A percentile compares a stretch with the other conserved stretches of the same genome.
phyloP scores from a whole-genome alignment of 768 basidiomycete genomes.

The Termitomyces bulborhizus region DNA sequence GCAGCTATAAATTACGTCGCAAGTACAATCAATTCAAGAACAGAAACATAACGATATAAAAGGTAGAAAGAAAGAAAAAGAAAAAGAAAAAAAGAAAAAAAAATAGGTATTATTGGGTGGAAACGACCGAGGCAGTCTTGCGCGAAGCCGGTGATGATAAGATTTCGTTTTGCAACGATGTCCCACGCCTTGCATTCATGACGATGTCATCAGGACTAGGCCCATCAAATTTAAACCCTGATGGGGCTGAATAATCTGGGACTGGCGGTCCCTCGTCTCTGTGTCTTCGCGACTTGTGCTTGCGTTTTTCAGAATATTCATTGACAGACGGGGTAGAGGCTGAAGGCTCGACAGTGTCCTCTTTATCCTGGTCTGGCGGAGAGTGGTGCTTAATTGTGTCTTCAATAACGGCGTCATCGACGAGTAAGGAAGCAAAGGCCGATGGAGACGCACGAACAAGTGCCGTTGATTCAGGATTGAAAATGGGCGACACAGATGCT shows the following conservation, averaged over 20 bases:
- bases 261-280: constrained; percentile 21
- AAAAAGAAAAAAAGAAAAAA: constrained; percentile 9
- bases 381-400: constrained; percentile 23
- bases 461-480: constrained; percentile 42
- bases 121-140: constrained; percentile 16
- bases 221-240: constrained; percentile 63
- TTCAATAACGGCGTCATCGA: constrained; percentile 45
- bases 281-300: constrained; percentile 19
- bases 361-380: constrained; percentile 25
- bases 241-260: constrained; percentile 28
- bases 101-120: constrained; percentile 16
- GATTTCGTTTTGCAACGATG: constrained; percentile 38
- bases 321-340: constrained; percentile 8
- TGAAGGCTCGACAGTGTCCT: constrained; percentile 12
- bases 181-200: constrained; percentile 72
- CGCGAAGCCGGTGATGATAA: constrained; percentile 14
- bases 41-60: constrained; percentile 16
- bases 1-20: constrained; percentile 54
- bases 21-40: constrained; percentile 31
- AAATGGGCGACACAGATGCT: constrained; percentile 45
- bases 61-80: constrained; percentile 9
- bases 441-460: constrained; percentile 72
- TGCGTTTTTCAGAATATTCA: constrained; percentile 16
- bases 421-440: constrained; percentile 67
- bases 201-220: constrained; percentile 94